Percentiles rank a stretch among this genome's conserved stretches.
phyloP scores from a whole-genome alignment of 106 monocot species.

The Triglochin maritima region DNA sequence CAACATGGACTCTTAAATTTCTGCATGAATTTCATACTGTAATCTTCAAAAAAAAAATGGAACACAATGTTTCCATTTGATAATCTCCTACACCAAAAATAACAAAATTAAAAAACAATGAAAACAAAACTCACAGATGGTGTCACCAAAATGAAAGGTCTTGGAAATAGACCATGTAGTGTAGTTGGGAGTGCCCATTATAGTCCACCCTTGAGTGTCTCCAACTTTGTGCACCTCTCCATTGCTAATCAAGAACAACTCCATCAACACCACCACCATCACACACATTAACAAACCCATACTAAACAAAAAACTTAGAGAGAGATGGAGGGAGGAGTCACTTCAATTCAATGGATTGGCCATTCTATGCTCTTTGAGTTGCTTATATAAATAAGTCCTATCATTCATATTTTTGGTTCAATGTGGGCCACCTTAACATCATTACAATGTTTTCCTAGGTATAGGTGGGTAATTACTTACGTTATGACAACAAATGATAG shows the following conservation, averaged over 20 bases:
- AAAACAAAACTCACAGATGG: slow-evolving; percentile 17
- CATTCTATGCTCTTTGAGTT: too few species aligned
- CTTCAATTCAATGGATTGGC: too few species aligned
- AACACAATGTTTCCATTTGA: not conserved
- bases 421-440: too few species aligned
- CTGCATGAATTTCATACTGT: too few species aligned
- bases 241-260: not conserved
- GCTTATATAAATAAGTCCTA: too few species aligned
- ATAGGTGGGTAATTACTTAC: too few species aligned
- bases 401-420: too few species aligned
- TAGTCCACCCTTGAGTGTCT: slow-evolving; percentile 48
- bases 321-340: too few species aligned
- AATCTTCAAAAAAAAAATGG: not conserved
- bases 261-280: not conserved
- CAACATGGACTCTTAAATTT: not conserved
- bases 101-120: not conserved
- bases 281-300: not conserved
- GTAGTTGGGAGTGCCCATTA: slow-evolving; percentile 35
- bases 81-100: not conserved
- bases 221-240: slow-evolving; percentile 43
- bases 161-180: slow-evolving; percentile 35
- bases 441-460: too few species aligned
- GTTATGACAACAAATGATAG: too few species aligned
- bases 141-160: slow-evolving; percentile 40
- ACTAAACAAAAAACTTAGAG: too few species aligned